Conservation (phyloP, 352 stramenopile genomes). For the Nothophytophthora sp. region DNA sequence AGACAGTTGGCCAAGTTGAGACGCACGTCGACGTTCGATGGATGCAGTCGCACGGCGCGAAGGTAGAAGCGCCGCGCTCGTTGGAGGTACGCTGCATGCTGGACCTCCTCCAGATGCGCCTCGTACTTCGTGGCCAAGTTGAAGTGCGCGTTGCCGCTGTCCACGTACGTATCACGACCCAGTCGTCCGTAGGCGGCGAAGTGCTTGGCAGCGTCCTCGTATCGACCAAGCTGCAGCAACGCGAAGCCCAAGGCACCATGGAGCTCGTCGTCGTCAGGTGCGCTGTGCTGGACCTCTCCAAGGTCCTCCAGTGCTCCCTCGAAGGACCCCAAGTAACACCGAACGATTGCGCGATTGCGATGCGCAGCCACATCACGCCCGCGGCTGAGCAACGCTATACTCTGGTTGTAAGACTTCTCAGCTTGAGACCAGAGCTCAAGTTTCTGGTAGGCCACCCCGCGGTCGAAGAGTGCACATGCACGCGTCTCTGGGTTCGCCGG, state of each 20-base stretch:
- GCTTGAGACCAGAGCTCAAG: slow-evolving; percentile 67
- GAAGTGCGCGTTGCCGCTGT: slow-evolving; percentile 81
- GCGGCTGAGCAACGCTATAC: slow-evolving; percentile 42
- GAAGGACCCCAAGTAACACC: slow-evolving; percentile 57
- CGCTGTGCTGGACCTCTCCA: slow-evolving; percentile 60
- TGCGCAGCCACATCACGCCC: slow-evolving; percentile 53
- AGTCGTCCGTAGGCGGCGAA: slow-evolving; percentile 66
- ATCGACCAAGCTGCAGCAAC: slow-evolving; percentile 67
- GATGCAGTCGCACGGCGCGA: slow-evolving; percentile 56
- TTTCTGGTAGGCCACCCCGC: slow-evolving; percentile 71
- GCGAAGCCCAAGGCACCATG: slow-evolving; percentile 68
- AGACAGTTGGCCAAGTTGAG: slow-evolving; percentile 77
- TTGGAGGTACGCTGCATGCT: slow-evolving; percentile 42
- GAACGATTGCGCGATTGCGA: slow-evolving; percentile 64
- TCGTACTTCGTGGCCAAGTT: slow-evolving; percentile 51
- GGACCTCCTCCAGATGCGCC: slow-evolving; percentile 34
- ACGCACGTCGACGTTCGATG: slow-evolving; percentile 55
- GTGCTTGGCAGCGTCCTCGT: slow-evolving; percentile 58
- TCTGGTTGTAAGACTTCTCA: slow-evolving; percentile 57
- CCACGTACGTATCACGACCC: slow-evolving; percentile 62
- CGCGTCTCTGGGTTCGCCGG: slow-evolving; percentile 22
- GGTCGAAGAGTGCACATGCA: slow-evolving; percentile 53
- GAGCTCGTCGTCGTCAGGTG: slow-evolving; percentile 71
- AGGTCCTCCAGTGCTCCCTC: slow-evolving; percentile 65
- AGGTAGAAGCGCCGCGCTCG: slow-evolving; percentile 72